Percentiles rank a stretch among this genome's conserved stretches.
Evolutionary conservation across 805 yeast species (phyloP).

Genomic region (Metschnikowia picachoensis): DNA sequence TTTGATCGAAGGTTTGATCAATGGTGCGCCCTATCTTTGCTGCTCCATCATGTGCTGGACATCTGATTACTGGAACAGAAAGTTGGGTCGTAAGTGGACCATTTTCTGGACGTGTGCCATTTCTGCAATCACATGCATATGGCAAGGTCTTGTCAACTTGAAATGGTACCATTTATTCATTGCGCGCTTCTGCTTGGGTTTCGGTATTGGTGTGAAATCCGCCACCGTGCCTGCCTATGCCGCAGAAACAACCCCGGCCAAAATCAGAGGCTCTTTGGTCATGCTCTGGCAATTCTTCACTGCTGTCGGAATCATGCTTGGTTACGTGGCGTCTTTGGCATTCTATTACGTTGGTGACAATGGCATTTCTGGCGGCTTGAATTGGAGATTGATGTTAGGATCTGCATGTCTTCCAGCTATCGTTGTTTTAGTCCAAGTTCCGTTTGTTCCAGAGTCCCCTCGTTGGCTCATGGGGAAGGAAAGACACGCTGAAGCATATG

Average conservation of each 20-base stretch:
- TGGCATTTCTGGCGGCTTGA: constrained; percentile 43
- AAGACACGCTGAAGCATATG: constrained; percentile 46
- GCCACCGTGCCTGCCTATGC: constrained; percentile 62
- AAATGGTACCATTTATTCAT: constrained; percentile 56
- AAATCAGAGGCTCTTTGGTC: constrained; percentile 62
- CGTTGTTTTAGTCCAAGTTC: constrained; percentile 46
- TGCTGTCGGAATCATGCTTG: constrained; percentile 70
- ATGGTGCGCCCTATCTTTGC: constrained; percentile 64
- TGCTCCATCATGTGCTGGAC: constrained; percentile 62
- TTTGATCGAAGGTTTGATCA: constrained; percentile 58
- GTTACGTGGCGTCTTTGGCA: constrained; percentile 57
- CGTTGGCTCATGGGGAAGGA: constrained; percentile 61
- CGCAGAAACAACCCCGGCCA: constrained; percentile 29
- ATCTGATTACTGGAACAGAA: constrained; percentile 48
- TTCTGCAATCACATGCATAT: constrained; percentile 57
- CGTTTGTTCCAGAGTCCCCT: constrained; percentile 65
- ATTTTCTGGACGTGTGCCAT: constrained; percentile 58
- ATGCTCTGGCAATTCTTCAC: constrained; percentile 75
- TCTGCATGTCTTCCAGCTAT: constrained; percentile 55
- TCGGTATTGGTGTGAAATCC: constrained; percentile 65
- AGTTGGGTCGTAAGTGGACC: constrained; percentile 56
- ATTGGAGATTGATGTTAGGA: constrained; percentile 69
- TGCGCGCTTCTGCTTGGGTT: constrained; percentile 56
- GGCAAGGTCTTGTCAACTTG: constrained; percentile 63
- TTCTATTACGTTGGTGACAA: constrained; percentile 50